Evolutionary conservation across 2,329 filamentous ascomycete species (phyloP).

Genomic region (Proliferodiscus dingleyae): DNA sequence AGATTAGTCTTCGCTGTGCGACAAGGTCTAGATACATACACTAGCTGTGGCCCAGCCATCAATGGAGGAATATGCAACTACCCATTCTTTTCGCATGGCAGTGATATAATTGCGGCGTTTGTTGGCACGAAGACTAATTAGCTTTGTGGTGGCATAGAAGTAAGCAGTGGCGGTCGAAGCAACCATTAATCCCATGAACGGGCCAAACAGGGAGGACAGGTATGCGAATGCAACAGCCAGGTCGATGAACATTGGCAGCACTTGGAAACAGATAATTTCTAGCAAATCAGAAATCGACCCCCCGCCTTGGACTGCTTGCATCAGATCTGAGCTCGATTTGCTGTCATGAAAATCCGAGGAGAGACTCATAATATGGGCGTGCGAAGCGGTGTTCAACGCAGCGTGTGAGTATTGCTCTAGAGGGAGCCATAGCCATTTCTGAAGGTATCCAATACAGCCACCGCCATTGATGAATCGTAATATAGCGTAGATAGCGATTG

Average conservation of each 20-base stretch:
- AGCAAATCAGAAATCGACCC: constrained; percentile 54
- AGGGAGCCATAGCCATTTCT: constrained; percentile 47
- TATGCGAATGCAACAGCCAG: constrained; percentile 55
- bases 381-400: constrained; percentile 55
- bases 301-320: constrained; percentile 61
- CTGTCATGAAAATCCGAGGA: constrained; percentile 67
- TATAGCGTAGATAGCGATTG: constrained; percentile 47
- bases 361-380: constrained; percentile 63
- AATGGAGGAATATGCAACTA: constrained; percentile 34
- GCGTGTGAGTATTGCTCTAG: constrained; percentile 54
- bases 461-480: constrained; percentile 45
- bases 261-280: constrained; percentile 53
- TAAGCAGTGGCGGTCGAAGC: constrained; percentile 44
- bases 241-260: constrained; percentile 59
- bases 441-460: constrained; percentile 46
- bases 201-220: constrained; percentile 57
- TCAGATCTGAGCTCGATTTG: constrained; percentile 59
- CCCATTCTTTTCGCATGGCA: constrained; percentile 32
- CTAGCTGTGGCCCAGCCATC: constrained; percentile 37
- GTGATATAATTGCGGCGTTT: constrained; percentile 34
- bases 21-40: constrained; percentile 17
- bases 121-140: constrained; percentile 29
- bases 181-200: constrained; percentile 51
- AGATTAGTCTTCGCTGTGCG: constrained; percentile 2
- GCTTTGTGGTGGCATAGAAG: constrained; percentile 43